Conservation (phyloP, 495 filamentous ascomycete species). For the Penicillium malachiteum region DNA sequence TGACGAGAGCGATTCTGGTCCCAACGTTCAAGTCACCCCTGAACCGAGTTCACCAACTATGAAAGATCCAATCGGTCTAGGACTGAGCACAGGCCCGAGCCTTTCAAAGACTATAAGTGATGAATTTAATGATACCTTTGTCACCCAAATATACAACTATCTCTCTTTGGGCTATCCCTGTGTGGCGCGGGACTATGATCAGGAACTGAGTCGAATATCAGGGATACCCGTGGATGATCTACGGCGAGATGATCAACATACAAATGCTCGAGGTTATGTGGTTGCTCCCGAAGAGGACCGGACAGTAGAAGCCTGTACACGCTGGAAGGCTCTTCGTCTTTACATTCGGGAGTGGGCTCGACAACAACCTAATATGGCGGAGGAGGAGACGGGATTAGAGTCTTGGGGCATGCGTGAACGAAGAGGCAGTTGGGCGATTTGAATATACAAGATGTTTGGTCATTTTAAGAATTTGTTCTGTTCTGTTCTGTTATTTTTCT, state of each 20-base stretch:
- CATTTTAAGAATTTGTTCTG: too few relatives aligned
- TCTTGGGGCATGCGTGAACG: constrained; percentile 72
- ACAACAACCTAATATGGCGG: constrained; percentile 66
- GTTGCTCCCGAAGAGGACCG: constrained; percentile 36
- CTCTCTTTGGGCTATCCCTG: constrained; percentile 87
- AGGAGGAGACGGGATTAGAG: constrained; percentile 50
- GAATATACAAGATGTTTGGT: constrained; percentile 5
- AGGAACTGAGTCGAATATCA: constrained; percentile 77
- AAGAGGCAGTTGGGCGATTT: constrained; percentile 83
- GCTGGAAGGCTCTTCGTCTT: constrained; percentile 77
- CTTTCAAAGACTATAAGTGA: constrained; percentile 29
- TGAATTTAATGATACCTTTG: constrained; percentile 79
- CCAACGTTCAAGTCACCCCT: constrained; percentile 20
- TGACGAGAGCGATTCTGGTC: constrained; percentile 25
- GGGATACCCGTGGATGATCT: constrained; percentile 63
- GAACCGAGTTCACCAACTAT: neutral
- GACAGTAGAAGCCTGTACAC: constrained; percentile 50
- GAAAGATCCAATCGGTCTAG: neutral
- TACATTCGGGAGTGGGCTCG: constrained; percentile 86
- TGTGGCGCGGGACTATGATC: constrained; percentile 76
- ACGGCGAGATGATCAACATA: constrained; percentile 66
- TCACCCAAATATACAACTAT: constrained; percentile 96
- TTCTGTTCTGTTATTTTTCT: neutral
- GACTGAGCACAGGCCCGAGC: neutral
- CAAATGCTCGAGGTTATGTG: constrained; percentile 66